These are phyloP conservation scores for Cryptococcus wingfieldii DNA, from an alignment of 1,284 basidiomycete genomes.

Conservation along the genomic window DNA sequence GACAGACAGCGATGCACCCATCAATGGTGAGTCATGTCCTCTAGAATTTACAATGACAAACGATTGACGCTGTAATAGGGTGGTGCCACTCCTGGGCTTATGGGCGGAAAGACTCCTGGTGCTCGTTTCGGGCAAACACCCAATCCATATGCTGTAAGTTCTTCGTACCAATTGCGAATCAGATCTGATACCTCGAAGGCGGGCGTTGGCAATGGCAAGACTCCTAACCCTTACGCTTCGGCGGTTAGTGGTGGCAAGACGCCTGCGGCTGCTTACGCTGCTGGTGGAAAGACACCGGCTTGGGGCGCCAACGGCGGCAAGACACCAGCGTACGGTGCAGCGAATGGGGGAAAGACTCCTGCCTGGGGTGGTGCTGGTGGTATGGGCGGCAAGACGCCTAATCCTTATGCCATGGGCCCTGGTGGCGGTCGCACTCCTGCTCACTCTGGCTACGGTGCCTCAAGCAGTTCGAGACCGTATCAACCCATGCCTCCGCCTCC, in stretches of 20 bases:
- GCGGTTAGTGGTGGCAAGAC: slow-evolving; percentile 53
- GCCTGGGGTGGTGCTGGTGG: slow-evolving; percentile 32
- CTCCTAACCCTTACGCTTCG: slow-evolving; percentile 60
- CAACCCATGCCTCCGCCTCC: slow-evolving; percentile 57
- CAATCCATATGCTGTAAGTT: slow-evolving; percentile 60
- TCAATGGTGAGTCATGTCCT: slow-evolving; percentile 3
- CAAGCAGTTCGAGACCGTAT: slow-evolving; percentile 56
- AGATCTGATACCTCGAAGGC: slow-evolving; percentile 3
- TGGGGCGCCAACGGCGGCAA: slow-evolving; percentile 28
- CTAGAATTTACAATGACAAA: neutral
- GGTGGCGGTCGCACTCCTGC: slow-evolving; percentile 37
- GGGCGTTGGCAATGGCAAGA: slow-evolving; percentile 47
- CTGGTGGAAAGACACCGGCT: slow-evolving; percentile 38
- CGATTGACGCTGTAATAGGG: slow-evolving; percentile 16
- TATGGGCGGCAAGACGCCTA: slow-evolving; percentile 55
- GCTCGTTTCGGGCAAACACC: slow-evolving; percentile 60
- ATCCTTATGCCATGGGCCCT: slow-evolving; percentile 51
- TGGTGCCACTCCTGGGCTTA: slow-evolving; percentile 25
- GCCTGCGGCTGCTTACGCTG: slow-evolving; percentile 55
- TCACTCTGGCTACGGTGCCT: slow-evolving; percentile 19
- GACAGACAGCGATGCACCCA: slow-evolving; percentile 4
- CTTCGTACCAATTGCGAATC: slow-evolving; percentile 52
- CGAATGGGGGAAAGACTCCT: slow-evolving; percentile 45
- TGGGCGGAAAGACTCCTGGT: slow-evolving; percentile 40
- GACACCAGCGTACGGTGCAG: slow-evolving; percentile 28